Evolutionary conservation across 768 basidiomycete genomes (phyloP).

Genomic region (Serendipita sp.): DNA sequence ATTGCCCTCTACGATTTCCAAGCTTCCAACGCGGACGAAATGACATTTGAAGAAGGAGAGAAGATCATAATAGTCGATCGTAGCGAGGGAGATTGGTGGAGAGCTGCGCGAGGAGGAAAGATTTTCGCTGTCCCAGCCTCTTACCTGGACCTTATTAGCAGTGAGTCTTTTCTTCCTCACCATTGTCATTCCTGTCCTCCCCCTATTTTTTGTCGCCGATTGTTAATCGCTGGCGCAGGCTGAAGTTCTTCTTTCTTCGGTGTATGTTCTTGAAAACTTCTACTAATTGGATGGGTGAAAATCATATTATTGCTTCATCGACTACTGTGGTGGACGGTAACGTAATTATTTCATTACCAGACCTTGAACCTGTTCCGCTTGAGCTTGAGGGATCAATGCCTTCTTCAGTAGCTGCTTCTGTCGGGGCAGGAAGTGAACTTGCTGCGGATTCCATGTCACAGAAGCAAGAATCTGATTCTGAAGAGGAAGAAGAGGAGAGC

Average conservation of each 20-base stretch:
- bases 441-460: background rate
- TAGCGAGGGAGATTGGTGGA: slow-evolving; percentile 88
- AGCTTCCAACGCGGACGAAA: slow-evolving; percentile 55
- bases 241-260: slow-evolving; percentile 42
- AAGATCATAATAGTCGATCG: slow-evolving; percentile 61
- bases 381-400: background rate
- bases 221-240: slow-evolving; percentile 42
- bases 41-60: slow-evolving; percentile 76
- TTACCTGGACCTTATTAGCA: slow-evolving; percentile 72
- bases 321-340: background rate
- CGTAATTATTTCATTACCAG: slow-evolving; percentile 8
- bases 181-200: slow-evolving; percentile 20
- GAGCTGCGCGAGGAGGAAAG: slow-evolving; percentile 70
- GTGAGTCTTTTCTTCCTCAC: slow-evolving; percentile 27
- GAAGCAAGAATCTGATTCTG: slow-evolving; percentile 14
- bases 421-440: background rate
- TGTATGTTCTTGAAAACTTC: slow-evolving; percentile 9
- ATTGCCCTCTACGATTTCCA: slow-evolving; percentile 68
- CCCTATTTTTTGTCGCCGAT: slow-evolving; percentile 40
- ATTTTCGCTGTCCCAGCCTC: slow-evolving; percentile 85
- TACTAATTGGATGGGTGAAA: background rate
- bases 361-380: slow-evolving; percentile 5
- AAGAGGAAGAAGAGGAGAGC: slow-evolving; percentile 20
- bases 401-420: background rate
- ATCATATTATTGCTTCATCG: too few species aligned